Base-by-base conservation (phyloP, 1,139 yeast genomes). In the Geotrichum fermentans region DNA sequence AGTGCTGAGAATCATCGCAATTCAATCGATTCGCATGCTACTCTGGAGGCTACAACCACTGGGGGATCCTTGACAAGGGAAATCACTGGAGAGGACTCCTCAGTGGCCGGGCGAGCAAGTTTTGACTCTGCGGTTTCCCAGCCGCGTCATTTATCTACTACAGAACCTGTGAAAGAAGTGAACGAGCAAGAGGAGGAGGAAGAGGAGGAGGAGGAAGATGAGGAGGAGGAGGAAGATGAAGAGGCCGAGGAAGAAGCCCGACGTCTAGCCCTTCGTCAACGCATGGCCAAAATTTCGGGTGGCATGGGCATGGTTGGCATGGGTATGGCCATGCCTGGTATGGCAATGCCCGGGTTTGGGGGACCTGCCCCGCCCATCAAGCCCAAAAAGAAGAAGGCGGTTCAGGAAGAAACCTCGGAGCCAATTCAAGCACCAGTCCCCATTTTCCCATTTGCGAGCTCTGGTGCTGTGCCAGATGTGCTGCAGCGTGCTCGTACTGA, bases 201-300 rank as follows among this genome's bases (percentile, higher is more conserved):
- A 1, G 62, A 56, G 1, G 63, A 58, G 1, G 66, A 60, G 8
- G 69, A 63, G 1, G 68, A 61, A 0, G 70, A 69, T 3, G 77
- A 73, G 2, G 77, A 71, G 1, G 74, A 67, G 0, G 75, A 69
- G 11, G 77, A 73, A 28, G 79, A 67, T 2, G 77, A 73, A 16
- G 75, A 77, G 40, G 90, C 83, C 40, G 83, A 82, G 43, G 97
- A 89, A 63, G 96, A 88, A 57, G 73, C 83, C 16, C 79, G 83
- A 54, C 78, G 95, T 60, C 77, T 84, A 52, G 88, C 82, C 14
- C 73, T 92, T 51, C 83, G 95, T 30, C 96, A 87, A 58, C 79
- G 97, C 57, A 92, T 92, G 97, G 98, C 99, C 17, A 88, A 84
- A 60, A 77, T 94, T 22, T 86, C 97, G 0, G 90, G 90, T 16